phyloP scores from a whole-genome alignment of 208 protist genomes.

The Acanthamoeba healyi region DNA sequence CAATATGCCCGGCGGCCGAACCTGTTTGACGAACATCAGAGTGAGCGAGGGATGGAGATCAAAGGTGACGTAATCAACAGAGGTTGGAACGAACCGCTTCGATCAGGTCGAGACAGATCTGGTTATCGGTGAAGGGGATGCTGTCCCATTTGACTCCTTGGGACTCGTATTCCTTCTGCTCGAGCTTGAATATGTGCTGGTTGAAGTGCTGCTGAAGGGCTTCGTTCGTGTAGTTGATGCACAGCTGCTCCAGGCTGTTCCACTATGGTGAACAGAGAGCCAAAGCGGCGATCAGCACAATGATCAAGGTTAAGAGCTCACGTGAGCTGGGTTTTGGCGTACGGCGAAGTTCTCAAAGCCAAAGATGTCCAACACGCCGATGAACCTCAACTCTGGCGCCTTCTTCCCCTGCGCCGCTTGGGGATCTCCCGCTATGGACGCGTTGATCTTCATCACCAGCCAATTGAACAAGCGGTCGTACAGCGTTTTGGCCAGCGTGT shows the following conservation, averaged over 20 bases:
- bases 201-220: slow-evolving; percentile 98
- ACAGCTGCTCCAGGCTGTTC: slow-evolving; percentile 98
- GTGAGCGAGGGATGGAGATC: background rate
- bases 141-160: slow-evolving; percentile 82
- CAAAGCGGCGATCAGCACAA: slow-evolving; percentile 50
- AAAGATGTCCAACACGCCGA: slow-evolving; percentile 94
- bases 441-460: slow-evolving; percentile 68
- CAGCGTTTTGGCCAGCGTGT: slow-evolving; percentile 89
- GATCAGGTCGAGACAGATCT: slow-evolving; percentile 84
- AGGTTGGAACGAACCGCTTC: slow-evolving; percentile 79
- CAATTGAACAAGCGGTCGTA: slow-evolving; percentile 88
- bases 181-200: slow-evolving; percentile 96
- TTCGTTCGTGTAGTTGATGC: slow-evolving; percentile 98
- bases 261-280: slow-evolving; percentile 90
- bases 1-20: slow-evolving; percentile 78
- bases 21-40: background rate
- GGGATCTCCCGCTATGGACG: background rate
- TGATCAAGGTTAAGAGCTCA: background rate
- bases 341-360: slow-evolving; percentile 95
- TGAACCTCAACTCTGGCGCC: slow-evolving; percentile 75
- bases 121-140: slow-evolving; percentile 86
- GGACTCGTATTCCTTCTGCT: slow-evolving; percentile 90
- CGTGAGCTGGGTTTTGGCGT: background rate
- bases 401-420: background rate
- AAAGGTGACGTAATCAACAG: slow-evolving; percentile 82